A percentile compares a stretch with the other conserved stretches of the same genome.
These are phyloP conservation scores for Fusarium denticulatum DNA, from an alignment of 2,329 filamentous ascomycete genomes.

Conservation along the genomic window DNA sequence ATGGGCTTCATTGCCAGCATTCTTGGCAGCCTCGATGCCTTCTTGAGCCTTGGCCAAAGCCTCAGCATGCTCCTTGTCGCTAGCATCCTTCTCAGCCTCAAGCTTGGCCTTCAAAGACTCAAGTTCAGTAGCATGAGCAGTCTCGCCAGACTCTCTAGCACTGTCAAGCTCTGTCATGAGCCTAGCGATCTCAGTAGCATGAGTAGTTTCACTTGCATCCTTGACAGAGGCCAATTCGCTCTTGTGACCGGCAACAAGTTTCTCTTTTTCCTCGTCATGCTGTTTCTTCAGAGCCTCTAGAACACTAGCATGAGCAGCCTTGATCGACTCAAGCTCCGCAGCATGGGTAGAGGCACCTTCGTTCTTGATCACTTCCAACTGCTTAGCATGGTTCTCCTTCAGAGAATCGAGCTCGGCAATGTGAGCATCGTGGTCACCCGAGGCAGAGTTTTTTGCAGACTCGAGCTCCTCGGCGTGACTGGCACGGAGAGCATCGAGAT, in stretches of 20 bases:
- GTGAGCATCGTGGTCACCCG: slow-evolving; percentile 60
- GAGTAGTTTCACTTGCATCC: slow-evolving; percentile 43
- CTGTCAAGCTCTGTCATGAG: slow-evolving; percentile 45
- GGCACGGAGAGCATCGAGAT: slow-evolving; percentile 64
- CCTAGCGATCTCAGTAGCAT: slow-evolving; percentile 44
- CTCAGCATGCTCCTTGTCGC: slow-evolving; percentile 46
- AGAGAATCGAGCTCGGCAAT: slow-evolving; percentile 63
- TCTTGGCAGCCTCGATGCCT: slow-evolving; percentile 46
- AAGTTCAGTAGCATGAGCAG: slow-evolving; percentile 46
- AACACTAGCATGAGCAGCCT: slow-evolving; percentile 55
- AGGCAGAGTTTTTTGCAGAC: slow-evolving; percentile 62
- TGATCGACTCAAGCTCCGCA: slow-evolving; percentile 55
- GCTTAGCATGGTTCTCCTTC: slow-evolving; percentile 63
- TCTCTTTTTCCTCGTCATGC: slow-evolving; percentile 51
- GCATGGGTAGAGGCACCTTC: slow-evolving; percentile 54
- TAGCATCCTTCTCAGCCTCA: slow-evolving; percentile 55
- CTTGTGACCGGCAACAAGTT: slow-evolving; percentile 44
- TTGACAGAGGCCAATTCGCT: slow-evolving; percentile 46
- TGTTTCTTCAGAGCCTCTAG: slow-evolving; percentile 56
- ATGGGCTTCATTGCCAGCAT: slow-evolving; percentile 46
- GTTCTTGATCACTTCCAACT: slow-evolving; percentile 56
- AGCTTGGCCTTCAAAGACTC: slow-evolving; percentile 55
- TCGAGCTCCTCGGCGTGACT: slow-evolving; percentile 69
- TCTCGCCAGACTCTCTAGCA: slow-evolving; percentile 47
- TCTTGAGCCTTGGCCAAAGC: slow-evolving; percentile 46